Evolutionary conservation across 495 filamentous ascomycete species (phyloP).

Genomic region (Baudoinia panamericana): DNA sequence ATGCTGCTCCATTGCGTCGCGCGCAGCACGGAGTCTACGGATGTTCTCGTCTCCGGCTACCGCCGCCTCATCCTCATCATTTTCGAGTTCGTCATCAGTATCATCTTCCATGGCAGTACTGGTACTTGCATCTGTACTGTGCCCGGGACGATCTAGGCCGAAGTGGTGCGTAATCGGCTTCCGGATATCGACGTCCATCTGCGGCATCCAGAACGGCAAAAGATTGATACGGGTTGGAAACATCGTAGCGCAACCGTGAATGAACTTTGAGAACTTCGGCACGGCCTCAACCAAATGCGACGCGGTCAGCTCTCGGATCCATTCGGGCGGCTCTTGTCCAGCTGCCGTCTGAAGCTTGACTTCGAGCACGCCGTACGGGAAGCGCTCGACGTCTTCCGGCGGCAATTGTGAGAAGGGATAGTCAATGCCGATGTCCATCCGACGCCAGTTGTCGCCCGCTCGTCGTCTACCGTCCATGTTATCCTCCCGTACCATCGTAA

Average conservation of each 20-base stretch:
- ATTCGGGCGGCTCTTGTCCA: conserved; percentile 92
- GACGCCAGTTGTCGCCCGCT: conserved; percentile 81
- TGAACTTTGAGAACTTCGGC: conserved; percentile 98
- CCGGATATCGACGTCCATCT: conserved; percentile 96
- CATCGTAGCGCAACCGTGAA: conserved; percentile 78
- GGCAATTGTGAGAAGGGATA: conserved; percentile 85
- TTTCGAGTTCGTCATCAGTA: conserved; percentile 47
- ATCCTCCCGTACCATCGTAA: conserved; percentile 89
- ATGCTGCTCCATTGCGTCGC: conserved; percentile 36
- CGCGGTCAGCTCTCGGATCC: conserved; percentile 82
- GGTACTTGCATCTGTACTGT: conserved; percentile 60
- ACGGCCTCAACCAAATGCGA: conserved; percentile 95
- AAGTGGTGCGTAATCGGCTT: conserved; percentile 78
- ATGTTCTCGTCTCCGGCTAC: conserved; percentile 38
- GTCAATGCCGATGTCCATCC: conserved; percentile 96
- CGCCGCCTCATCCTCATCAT: conserved; percentile 29
- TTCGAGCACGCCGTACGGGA: conserved; percentile 92
- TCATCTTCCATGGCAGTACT: conserved; percentile 46
- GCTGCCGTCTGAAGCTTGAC: conserved; percentile 96
- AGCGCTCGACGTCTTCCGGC: conserved; percentile 69
- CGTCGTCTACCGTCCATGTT: conserved; percentile 71
- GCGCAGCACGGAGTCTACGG: conserved; percentile 34
- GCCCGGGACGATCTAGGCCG: conserved; percentile 68
- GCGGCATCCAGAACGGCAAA: conserved; percentile 91
- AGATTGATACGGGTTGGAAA: conserved; percentile 82